Evolutionary conservation across 768 basidiomycete genomes (phyloP).

Genomic region (Hypholoma sublateritium): DNA sequence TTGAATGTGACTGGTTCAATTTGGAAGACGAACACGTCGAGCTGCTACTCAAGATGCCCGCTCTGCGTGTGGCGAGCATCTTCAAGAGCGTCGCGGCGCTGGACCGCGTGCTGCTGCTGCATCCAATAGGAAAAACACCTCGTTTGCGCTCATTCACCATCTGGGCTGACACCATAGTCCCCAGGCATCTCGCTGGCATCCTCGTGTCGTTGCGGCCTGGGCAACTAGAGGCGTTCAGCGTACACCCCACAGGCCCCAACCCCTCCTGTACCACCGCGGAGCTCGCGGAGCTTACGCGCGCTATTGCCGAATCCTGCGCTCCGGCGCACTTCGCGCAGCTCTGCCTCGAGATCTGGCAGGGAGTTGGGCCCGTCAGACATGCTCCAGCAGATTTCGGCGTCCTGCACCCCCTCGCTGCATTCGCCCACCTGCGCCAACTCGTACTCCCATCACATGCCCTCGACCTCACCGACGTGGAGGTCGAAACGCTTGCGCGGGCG

Average conservation of each 20-base stretch:
- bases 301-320: background rate
- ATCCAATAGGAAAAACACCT: background rate
- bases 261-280: background rate
- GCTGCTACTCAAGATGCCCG: constrained; percentile 5
- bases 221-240: background rate
- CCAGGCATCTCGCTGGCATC: background rate
- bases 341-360: background rate
- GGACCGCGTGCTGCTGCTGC: background rate
- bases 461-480: constrained; percentile 7
- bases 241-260: background rate
- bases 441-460: background rate
- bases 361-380: background rate
- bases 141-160: background rate
- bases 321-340: background rate
- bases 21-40: background rate
- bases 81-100: background rate
- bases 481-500: constrained; percentile 6
- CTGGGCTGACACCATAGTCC: background rate
- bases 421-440: constrained; percentile 5
- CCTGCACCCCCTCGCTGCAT: constrained; percentile 4
- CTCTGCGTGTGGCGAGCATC: background rate
- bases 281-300: background rate
- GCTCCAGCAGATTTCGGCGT: background rate
- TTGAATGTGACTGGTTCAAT: constrained; percentile 6
- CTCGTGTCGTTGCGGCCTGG: background rate